Conservation (phyloP, 2,329 filamentous ascomycete genomes). For the Verticillium isaacii region DNA sequence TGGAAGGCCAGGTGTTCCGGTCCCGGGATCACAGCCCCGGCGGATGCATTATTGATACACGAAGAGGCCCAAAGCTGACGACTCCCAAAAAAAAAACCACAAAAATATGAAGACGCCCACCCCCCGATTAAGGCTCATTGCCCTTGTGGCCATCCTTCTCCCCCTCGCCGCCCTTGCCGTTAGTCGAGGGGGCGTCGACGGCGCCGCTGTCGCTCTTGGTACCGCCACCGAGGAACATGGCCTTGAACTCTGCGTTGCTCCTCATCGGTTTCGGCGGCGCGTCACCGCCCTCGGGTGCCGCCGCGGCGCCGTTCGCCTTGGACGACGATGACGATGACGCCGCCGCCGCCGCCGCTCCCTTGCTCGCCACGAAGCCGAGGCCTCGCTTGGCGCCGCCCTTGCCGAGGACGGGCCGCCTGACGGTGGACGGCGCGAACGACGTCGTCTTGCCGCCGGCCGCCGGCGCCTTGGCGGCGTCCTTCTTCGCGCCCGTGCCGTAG, state of each 20-base stretch:
- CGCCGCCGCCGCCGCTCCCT: conserved; percentile 11
- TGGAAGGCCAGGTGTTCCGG: background rate
- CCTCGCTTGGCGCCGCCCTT: conserved; percentile 34
- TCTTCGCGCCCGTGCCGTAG: conserved; percentile 23
- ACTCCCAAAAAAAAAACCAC: background rate
- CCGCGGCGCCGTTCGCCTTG: conserved; percentile 19
- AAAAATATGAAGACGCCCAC: background rate
- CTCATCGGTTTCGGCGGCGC: conserved; percentile 29
- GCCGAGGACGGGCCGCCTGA: conserved; percentile 39
- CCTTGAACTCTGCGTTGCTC: conserved; percentile 55
- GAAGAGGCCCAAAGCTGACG: background rate
- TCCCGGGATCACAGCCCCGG: background rate
- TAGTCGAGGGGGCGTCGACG: background rate
- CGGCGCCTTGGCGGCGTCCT: conserved; percentile 15
- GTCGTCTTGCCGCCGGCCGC: conserved; percentile 34
- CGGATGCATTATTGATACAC: background rate
- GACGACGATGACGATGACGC: background rate
- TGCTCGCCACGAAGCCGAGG: conserved; percentile 35
- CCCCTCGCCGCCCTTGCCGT: conserved; percentile 7
- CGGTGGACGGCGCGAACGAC: conserved; percentile 27
- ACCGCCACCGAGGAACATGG: conserved; percentile 34
- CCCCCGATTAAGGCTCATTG: background rate
- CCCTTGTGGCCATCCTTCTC: background rate
- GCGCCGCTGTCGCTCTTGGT: conserved; percentile 1
- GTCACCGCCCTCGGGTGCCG: conserved; percentile 11